Percentiles rank a stretch among this genome's conserved stretches.
phyloP scores from a whole-genome alignment of 2,329 filamentous ascomycete species.

The Pseudogymnoascus sp. region DNA sequence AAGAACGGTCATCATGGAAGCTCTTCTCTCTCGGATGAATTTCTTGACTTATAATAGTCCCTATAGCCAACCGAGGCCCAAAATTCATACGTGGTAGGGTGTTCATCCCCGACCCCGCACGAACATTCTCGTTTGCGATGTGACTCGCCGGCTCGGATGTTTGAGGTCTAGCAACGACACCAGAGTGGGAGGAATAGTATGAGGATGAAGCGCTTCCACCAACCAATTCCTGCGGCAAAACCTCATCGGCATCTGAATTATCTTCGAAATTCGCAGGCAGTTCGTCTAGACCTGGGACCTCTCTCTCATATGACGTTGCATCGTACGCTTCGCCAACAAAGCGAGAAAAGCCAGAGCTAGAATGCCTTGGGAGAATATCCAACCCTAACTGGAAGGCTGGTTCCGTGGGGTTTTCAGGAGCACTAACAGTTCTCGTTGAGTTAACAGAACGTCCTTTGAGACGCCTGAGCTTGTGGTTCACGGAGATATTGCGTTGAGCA shows the following conservation, averaged over 20 bases:
- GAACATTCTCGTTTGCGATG: background rate
- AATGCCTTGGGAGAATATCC: slow-evolving; percentile 4
- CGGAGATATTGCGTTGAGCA: background rate
- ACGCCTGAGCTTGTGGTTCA: background rate
- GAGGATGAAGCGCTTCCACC: background rate
- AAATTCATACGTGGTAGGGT: background rate
- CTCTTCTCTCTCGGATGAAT: slow-evolving; percentile 14
- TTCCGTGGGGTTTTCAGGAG: background rate
- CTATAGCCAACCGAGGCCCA: background rate
- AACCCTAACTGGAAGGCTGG: background rate
- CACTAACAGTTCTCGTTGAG: background rate
- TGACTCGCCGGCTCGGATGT: background rate
- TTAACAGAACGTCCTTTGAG: background rate
- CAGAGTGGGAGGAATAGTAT: background rate
- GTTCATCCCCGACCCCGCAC: background rate
- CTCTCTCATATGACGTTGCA: slow-evolving; percentile 10
- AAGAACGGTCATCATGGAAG: slow-evolving; percentile 23
- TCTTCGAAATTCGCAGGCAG: background rate
- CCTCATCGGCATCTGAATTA: background rate
- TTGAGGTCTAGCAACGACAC: background rate
- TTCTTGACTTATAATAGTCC: slow-evolving; percentile 2
- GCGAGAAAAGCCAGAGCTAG: background rate
- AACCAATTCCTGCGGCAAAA: background rate
- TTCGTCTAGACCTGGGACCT: slow-evolving; percentile 1
- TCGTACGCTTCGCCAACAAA: slow-evolving; percentile 1